phyloP scores from a whole-genome alignment of 2,329 filamentous ascomycete species.

The Colletotrichum sp. region DNA sequence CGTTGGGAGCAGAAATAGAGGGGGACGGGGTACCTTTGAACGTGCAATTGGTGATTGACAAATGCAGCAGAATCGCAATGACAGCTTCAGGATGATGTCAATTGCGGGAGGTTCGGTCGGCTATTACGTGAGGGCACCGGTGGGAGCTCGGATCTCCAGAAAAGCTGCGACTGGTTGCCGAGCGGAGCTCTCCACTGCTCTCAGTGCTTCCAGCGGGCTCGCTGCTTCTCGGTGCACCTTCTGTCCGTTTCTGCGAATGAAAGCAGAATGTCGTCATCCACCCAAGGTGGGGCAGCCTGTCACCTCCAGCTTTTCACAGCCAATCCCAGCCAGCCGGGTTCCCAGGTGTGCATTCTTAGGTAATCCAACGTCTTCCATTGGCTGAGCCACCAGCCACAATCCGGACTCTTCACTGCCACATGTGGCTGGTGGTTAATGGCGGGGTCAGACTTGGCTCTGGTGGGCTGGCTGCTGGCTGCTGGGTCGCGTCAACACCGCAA shows the following conservation, averaged over 20 bases:
- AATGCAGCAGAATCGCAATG: background rate
- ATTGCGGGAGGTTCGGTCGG: conserved; percentile 17
- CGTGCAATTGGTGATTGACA: conserved; percentile 25
- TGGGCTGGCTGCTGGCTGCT: background rate
- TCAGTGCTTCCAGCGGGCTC: background rate
- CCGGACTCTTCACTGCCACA: background rate
- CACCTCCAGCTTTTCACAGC: background rate
- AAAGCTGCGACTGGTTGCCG: conserved; percentile 12
- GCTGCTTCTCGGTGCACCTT: background rate
- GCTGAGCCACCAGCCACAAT: background rate
- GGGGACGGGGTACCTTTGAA: background rate
- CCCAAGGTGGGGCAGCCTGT: conserved; percentile 1
- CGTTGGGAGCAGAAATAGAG: background rate
- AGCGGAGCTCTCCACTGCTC: background rate
- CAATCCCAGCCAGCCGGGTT: background rate
- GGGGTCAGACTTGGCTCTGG: background rate
- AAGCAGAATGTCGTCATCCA: conserved; percentile 17
- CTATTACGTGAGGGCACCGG: conserved; percentile 15
- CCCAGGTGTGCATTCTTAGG: background rate
- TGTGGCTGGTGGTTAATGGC: background rate
- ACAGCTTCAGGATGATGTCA: conserved; percentile 15
- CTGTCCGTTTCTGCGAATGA: conserved; percentile 15
- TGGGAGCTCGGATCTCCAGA: conserved; percentile 20
- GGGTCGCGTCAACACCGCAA: background rate
- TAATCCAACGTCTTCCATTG: background rate